Evolutionary conservation across 148 eudicot species (phyloP).

Genomic region (Pouteria glomerata): DNA sequence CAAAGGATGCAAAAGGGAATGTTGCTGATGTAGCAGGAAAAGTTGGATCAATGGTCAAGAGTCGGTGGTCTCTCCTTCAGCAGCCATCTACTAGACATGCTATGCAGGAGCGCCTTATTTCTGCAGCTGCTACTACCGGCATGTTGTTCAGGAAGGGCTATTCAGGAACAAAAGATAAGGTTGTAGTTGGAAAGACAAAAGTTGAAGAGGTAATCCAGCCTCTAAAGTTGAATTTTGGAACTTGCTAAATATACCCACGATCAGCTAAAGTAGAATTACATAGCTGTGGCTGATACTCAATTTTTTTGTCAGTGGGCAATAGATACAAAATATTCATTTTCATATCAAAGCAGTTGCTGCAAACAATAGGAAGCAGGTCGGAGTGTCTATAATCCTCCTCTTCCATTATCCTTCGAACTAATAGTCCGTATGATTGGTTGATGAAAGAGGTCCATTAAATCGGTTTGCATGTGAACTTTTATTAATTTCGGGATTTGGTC

Average conservation of each 20-base stretch:
- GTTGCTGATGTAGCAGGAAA: constrained; percentile 69
- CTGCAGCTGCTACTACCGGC: constrained; percentile 92
- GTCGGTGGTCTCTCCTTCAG: constrained; percentile 83
- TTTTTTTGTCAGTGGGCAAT: background rate
- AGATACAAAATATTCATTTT: background rate
- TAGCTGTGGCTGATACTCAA: background rate
- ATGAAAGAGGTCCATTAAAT: background rate
- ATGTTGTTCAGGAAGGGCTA: constrained; percentile 73
- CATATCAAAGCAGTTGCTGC: background rate
- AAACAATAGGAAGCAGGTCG: background rate
- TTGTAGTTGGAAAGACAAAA: constrained; percentile 77
- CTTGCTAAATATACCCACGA: background rate
- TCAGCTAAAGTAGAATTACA: background rate
- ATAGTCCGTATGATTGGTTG: background rate
- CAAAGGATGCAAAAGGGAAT: constrained; percentile 94
- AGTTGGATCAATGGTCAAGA: constrained; percentile 82
- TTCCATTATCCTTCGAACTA: background rate
- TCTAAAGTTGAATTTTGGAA: background rate
- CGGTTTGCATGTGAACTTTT: background rate
- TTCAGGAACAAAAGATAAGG: constrained; percentile 91
- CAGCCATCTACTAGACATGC: constrained; percentile 92
- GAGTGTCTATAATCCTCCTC: background rate
- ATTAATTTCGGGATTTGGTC: background rate
- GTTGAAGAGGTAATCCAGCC: constrained; percentile 77
- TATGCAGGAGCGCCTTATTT: constrained; percentile 79